A percentile compares a stretch with the other conserved stretches of the same genome.
These are phyloP conservation scores for Furcasterigmium furcatum DNA, from an alignment of 2,329 filamentous ascomycete genomes.

Conservation along the genomic window DNA sequence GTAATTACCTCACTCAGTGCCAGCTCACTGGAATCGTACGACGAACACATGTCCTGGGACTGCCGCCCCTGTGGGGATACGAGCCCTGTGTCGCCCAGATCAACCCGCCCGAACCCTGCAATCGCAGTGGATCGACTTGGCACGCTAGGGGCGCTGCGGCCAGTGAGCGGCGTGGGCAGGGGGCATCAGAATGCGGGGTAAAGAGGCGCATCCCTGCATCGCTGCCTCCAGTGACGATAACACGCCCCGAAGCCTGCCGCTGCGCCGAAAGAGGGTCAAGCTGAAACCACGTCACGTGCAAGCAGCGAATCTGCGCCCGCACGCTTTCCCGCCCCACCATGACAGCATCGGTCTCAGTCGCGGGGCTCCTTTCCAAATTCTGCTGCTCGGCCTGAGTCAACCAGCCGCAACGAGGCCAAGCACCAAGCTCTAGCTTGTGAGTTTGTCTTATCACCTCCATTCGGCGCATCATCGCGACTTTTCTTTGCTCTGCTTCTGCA, in stretches of 20 bases:
- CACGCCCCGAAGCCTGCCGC: background rate
- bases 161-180: background rate
- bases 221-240: background rate
- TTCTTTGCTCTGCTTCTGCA: background rate
- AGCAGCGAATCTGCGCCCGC: too few species aligned
- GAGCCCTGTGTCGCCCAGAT: background rate
- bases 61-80: background rate
- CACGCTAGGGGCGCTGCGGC: background rate
- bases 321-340: conserved; percentile 1
- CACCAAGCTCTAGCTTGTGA: background rate
- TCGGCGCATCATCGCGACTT: background rate
- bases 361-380: conserved; percentile 1
- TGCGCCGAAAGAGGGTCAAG: background rate
- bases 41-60: too few species aligned
- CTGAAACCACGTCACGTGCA: background rate
- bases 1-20: too few species aligned
- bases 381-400: conserved; percentile 5
- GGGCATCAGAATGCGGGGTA: conserved; percentile 2
- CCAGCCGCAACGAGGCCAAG: too few species aligned
- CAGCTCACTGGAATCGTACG: background rate
- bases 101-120: background rate
- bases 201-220: background rate
- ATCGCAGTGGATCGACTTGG: background rate
- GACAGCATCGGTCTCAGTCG: conserved; percentile 3
- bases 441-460: background rate